phyloP scores from a whole-genome alignment of 305 asterid species.

The Solanum hybrid region DNA sequence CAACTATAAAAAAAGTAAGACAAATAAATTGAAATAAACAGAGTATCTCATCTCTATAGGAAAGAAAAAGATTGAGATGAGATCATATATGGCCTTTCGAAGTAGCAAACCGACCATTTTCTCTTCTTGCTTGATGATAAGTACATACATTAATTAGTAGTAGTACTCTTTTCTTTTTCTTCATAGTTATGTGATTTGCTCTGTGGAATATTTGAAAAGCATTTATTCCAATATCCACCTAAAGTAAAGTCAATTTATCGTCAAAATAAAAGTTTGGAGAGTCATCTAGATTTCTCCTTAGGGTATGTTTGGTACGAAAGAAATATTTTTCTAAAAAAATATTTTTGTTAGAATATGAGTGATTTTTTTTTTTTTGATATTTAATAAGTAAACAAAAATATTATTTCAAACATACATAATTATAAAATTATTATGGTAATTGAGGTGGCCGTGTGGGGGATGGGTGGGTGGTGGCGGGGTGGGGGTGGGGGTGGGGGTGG shows the following conservation, averaged over 20 bases:
- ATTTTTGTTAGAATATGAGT: not conserved
- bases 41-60: not conserved
- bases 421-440: not conserved
- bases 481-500: not conserved
- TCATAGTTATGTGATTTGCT: not conserved
- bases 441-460: not conserved
- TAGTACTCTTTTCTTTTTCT: not conserved
- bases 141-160: not conserved
- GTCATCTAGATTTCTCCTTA: not conserved
- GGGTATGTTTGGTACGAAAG: not conserved
- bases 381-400: not conserved
- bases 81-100: not conserved
- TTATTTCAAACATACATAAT: not conserved
- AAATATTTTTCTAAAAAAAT: not conserved
- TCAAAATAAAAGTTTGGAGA: constrained; percentile 9
- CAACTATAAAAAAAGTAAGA: not conserved
- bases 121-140: not conserved
- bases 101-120: not conserved
- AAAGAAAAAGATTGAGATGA: not conserved
- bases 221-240: not conserved
- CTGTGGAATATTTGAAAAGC: not conserved
- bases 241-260: constrained; percentile 6
- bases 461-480: not conserved
- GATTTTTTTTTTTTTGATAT: not conserved
- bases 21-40: not conserved